Conservation (phyloP, 1,284 basidiomycete species). For the Bondarzewia mesenterica region DNA sequence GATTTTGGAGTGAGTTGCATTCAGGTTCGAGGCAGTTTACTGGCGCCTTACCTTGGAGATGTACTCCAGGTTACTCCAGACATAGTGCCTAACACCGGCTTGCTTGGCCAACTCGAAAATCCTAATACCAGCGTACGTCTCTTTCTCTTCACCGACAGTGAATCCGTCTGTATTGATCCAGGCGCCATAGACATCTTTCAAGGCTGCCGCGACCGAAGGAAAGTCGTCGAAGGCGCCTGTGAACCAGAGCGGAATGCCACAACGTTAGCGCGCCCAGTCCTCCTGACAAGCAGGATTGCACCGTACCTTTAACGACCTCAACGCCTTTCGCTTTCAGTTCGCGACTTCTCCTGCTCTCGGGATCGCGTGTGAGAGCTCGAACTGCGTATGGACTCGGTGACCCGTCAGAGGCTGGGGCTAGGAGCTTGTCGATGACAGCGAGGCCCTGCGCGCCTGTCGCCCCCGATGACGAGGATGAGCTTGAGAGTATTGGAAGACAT, state of each 20-base stretch:
- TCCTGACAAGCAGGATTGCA: neutral
- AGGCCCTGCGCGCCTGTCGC: conserved; percentile 42
- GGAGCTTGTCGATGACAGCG: conserved; percentile 34
- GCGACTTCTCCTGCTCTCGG: conserved; percentile 26
- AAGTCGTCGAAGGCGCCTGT: conserved; percentile 28
- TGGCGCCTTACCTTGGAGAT: conserved; percentile 28
- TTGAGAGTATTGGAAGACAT: too few relatives aligned
- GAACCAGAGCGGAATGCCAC: neutral
- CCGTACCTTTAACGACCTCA: conserved; percentile 32
- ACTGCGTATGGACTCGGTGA: conserved; percentile 36
- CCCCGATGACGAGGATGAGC: conserved; percentile 39
- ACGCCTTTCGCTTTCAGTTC: conserved; percentile 28
- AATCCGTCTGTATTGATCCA: conserved; percentile 41
- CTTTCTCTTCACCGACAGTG: conserved; percentile 35
- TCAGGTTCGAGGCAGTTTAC: neutral
- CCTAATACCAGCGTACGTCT: conserved; percentile 34
- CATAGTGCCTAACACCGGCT: conserved; percentile 30
- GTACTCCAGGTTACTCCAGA: conserved; percentile 41
- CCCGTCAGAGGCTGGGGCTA: conserved; percentile 27
- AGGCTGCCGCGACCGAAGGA: conserved; percentile 22
- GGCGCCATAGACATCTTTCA: conserved; percentile 35
- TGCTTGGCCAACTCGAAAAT: conserved; percentile 41
- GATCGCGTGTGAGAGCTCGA: conserved; percentile 36
- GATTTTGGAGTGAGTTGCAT: neutral
- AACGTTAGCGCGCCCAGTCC: neutral